phyloP scores from a whole-genome alignment of 148 eudicot species.

The Rhododendron ferrugineum region DNA sequence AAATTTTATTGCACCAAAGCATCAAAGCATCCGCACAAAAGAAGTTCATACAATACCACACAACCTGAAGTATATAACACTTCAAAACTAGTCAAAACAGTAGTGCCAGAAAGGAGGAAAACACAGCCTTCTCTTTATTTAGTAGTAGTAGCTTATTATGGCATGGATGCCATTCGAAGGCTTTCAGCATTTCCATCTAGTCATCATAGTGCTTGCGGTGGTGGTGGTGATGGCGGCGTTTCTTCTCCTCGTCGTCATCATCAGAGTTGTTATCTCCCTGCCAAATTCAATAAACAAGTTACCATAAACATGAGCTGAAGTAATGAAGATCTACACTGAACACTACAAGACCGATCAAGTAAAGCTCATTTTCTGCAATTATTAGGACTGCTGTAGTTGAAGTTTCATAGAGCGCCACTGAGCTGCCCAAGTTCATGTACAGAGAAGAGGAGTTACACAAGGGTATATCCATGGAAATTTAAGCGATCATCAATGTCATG shows the following conservation, averaged over 20 bases:
- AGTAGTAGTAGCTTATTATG: not conserved
- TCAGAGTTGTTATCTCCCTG: conserved; percentile 37
- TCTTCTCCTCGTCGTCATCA: conserved; percentile 28
- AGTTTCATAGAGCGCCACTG: not conserved
- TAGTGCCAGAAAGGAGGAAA: not conserved
- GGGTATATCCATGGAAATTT: not conserved
- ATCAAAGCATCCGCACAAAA: not conserved
- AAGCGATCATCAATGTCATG: not conserved
- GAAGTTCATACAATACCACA: not conserved
- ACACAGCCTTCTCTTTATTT: conserved; percentile 6
- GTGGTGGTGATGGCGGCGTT: conserved; percentile 25
- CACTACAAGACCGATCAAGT: not conserved
- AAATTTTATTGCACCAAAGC: not conserved
- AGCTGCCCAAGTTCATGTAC: not conserved
- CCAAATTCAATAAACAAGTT: conserved; percentile 1
- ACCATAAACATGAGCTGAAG: not conserved
- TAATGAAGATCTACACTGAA: not conserved
- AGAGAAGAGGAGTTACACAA: not conserved
- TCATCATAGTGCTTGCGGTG: conserved; percentile 39
- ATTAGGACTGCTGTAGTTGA: not conserved
- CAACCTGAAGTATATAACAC: not conserved
- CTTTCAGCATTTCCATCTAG: conserved; percentile 13
- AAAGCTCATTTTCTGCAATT: not conserved
- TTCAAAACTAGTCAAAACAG: not conserved
- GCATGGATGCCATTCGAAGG: not conserved